Evolutionary conservation across 352 stramenopile species (phyloP).

Genomic region (Sclerospora graminicola): DNA sequence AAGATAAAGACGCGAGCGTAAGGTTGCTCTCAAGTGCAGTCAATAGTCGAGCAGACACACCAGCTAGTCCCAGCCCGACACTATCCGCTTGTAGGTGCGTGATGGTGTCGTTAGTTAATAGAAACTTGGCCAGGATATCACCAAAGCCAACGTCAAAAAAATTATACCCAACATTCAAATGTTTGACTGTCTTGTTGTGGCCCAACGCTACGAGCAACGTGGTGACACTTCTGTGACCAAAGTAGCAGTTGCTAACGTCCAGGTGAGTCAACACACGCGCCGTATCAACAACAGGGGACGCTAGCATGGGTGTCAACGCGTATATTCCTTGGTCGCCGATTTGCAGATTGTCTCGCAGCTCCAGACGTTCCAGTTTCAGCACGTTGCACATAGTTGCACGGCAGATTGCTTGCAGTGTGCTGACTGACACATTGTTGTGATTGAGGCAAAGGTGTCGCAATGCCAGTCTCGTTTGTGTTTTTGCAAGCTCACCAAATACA

Average conservation of each 20-base stretch:
- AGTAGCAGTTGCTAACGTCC: slow-evolving; percentile 55
- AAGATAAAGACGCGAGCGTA: slow-evolving; percentile 35
- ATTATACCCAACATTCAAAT: slow-evolving; percentile 65
- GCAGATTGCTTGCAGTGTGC: slow-evolving; percentile 35
- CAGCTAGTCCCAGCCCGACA: slow-evolving; percentile 40
- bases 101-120: slow-evolving; percentile 42
- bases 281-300: slow-evolving; percentile 45
- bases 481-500: too few species aligned
- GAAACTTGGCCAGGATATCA: too few species aligned
- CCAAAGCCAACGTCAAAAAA: too few species aligned
- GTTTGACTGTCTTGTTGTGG: slow-evolving; percentile 37
- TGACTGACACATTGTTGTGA: slow-evolving; percentile 45
- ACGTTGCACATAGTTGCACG: slow-evolving; percentile 33
- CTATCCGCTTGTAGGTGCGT: slow-evolving; percentile 44
- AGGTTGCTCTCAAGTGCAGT: slow-evolving; percentile 41
- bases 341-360: slow-evolving; percentile 58
- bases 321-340: slow-evolving; percentile 51
- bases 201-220: slow-evolving; percentile 47
- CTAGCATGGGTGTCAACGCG: too few species aligned
- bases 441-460: slow-evolving; percentile 39
- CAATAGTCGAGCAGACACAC: too few species aligned
- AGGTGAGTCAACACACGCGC: slow-evolving; percentile 36
- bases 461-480: slow-evolving; percentile 18
- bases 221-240: slow-evolving; percentile 50
- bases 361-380: slow-evolving; percentile 38